Conservation (phyloP, 345 rosid species). For the Cardiospermum halicacabum region DNA sequence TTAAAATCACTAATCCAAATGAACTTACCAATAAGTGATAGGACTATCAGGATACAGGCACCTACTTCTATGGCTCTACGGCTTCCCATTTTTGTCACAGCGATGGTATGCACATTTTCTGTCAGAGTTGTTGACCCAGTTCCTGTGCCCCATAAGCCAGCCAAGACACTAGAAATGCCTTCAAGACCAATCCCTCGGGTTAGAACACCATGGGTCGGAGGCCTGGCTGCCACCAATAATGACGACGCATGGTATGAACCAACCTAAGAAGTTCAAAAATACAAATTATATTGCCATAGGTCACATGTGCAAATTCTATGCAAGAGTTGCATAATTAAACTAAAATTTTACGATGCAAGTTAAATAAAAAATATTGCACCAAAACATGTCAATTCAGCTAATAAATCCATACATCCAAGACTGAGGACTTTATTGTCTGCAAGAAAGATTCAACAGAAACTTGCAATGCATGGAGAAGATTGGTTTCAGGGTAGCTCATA, state of each 20-base stretch:
- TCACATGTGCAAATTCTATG: neutral
- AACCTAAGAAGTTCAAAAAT: conserved; percentile 44
- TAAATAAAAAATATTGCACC: neutral
- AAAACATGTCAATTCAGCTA: conserved; percentile 7
- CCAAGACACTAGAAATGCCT: conserved; percentile 82
- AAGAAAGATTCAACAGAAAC: conserved; percentile 1
- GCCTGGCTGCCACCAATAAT: conserved; percentile 78
- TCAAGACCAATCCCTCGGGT: conserved; percentile 96
- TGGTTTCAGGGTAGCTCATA: neutral
- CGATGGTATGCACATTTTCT: conserved; percentile 96
- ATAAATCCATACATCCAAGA: neutral
- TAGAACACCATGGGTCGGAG: conserved; percentile 90
- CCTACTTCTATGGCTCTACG: conserved; percentile 90
- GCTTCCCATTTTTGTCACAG: conserved; percentile 99
- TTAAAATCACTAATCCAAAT: conserved; percentile 3
- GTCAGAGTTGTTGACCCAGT: conserved; percentile 91
- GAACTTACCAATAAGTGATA: conserved; percentile 79
- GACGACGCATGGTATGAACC: conserved; percentile 97
- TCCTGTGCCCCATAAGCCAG: conserved; percentile 99
- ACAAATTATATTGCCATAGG: neutral
- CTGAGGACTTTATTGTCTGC: neutral
- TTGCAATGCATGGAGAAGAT: neutral
- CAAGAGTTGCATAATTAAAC: neutral
- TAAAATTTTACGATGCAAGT: neutral
- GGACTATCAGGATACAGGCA: conserved; percentile 62